These are phyloP conservation scores for Lentinula edodes DNA, from an alignment of 768 basidiomycete genomes.

Conservation along the genomic window DNA sequence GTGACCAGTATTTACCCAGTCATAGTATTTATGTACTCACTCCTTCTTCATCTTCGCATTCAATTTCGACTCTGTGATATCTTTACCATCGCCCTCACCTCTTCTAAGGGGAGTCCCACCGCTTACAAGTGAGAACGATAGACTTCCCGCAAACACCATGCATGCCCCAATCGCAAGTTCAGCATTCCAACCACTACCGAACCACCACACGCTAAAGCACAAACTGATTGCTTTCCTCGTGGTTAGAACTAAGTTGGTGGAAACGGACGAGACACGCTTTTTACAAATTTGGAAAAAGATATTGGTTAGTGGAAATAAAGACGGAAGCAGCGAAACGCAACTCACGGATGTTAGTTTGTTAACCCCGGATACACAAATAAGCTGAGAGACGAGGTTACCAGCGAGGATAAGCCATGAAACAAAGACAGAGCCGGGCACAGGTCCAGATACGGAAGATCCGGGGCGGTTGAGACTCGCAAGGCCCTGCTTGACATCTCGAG, in stretches of 20 bases:
- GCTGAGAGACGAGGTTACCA: conserved; percentile 66
- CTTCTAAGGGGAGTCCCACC: background rate
- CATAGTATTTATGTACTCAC: background rate
- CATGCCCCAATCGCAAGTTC: conserved; percentile 60
- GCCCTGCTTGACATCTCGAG: conserved; percentile 49
- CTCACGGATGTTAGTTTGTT: conserved; percentile 76
- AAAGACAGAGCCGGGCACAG: conserved; percentile 23
- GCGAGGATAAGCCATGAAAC: conserved; percentile 53
- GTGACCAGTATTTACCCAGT: background rate
- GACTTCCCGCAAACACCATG: conserved; percentile 70
- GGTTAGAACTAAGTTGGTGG: conserved; percentile 77
- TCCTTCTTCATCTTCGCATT: background rate
- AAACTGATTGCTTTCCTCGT: conserved; percentile 77
- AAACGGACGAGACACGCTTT: conserved; percentile 72
- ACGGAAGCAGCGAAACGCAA: conserved; percentile 9
- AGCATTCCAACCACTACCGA: conserved; percentile 65
- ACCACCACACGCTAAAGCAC: conserved; percentile 82
- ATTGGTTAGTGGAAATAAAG: background rate
- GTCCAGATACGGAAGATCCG: conserved; percentile 20
- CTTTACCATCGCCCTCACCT: background rate
- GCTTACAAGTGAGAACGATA: conserved; percentile 35
- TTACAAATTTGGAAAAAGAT: background rate
- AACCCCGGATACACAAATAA: conserved; percentile 79
- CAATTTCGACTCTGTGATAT: background rate
- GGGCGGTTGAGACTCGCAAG: conserved; percentile 34